Evolutionary conservation across 2,329 filamentous ascomycete genomes (phyloP), one percentile per base, ranked within the genome.

Genomic region (Verticillium dahliae): DNA sequence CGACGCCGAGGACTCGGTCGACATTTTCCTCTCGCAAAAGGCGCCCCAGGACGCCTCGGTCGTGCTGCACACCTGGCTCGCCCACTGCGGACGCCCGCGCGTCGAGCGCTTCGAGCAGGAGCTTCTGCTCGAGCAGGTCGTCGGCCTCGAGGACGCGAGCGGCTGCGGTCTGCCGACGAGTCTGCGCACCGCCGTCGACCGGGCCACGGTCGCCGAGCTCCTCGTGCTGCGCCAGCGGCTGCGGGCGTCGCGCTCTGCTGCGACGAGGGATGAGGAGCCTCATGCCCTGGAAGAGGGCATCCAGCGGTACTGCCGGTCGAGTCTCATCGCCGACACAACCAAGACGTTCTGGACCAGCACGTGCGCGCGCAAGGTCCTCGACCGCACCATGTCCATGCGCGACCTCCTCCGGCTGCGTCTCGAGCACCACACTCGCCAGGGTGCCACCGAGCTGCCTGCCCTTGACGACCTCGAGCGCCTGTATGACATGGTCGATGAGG

Each of bases 21-120:
- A 74, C 62, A 70, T 76, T n/a, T 76, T 71, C 62, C 67, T 76
- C 35, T 76, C 74, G 1, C 67, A 70, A 10, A 72, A 72, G 27
- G 67, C 69, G 7, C 70, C 71, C 1, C 71, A 71, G 57, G 68
- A 74, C 38, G 59, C 69, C 6, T 33, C 33, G 15, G 52, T 56
- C 15, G 45, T 60, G 9, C 62, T 76, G 11, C 75, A 77, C 61
- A 72, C 73, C 4, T 77, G 73, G 69, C 65, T 77, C 13, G 75
- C 75, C 5, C 75, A 76, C 60, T 68, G 72, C 54, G 72, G 72
- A 1, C 67, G 73, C 18, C 62, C 72, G 1, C 70, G 75, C 1
- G 64, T 69, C 11, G 66, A 72, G 38, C 68, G 74, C n/a, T 73
- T 71, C 57, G 69, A 73, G 56, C 64, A 71, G 27, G 73, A 75